Evolutionary conservation across 2,329 filamentous ascomycete genomes (phyloP), one percentile per base, ranked within the genome.

Genomic region (Raffaelea deltoideospora): DNA sequence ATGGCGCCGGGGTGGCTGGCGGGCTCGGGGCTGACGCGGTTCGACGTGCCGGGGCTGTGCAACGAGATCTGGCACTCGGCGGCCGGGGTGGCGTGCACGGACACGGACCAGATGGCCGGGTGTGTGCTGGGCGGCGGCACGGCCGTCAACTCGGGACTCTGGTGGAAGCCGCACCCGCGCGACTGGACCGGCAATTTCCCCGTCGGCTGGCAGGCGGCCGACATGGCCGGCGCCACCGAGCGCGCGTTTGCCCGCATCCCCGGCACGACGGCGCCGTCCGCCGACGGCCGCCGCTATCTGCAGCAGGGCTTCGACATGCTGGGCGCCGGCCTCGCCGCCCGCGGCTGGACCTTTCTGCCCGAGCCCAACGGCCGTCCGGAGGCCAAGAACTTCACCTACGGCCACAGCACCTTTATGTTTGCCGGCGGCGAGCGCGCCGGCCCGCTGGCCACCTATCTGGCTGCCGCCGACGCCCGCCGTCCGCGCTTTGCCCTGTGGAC

Each of bases 111-210:
- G 5, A 74, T 71, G n/a, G 74, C 76, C 11, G 79, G 76, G 13
- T 83, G 79, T 43, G 63, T 83, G 31, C 64, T 83, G 3, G 79
- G 79, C 34, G 79, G 78, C 38, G 72, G 73, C 8, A 69, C 72
- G 13, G 69, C 73, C 21, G 63, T 81, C 48, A 83, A 82, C 45
- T 37, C 27, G 77, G 35, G 76, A 31, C 61, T 82, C 24, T 81
- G 74, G 69, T 79, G 73, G 65, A 74, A 70, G 58, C 69, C 79
- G 0, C 69, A 76, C 41, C 62, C 68, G 5, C 52, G 59, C 8
- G 80, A 85, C 50, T 85, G 79, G 61, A 75, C 85, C 50, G 65
- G 69, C 51, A 79, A 79, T 52, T 86, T 81, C 59, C 80, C 80
- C 1, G 44, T 58, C 2, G 79, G 79, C 22, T 86, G 80, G 80